These are phyloP conservation scores for Calonectria hawksworthii DNA, from an alignment of 2,329 filamentous ascomycete species.

Conservation along the genomic window DNA sequence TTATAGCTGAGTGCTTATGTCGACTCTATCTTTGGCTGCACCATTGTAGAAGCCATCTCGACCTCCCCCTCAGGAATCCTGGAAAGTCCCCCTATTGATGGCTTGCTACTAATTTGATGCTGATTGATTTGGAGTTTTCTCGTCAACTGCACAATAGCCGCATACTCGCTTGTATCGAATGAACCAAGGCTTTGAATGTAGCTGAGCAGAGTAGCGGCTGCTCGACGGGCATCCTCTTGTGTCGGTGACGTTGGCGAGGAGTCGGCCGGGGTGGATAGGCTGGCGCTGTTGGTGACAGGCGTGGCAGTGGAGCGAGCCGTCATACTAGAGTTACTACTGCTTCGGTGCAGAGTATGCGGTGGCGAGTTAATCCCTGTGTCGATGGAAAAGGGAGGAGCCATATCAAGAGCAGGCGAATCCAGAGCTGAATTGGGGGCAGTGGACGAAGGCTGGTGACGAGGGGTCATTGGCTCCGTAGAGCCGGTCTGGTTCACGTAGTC, in stretches of 20 bases:
- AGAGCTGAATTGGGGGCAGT: conserved; percentile 66
- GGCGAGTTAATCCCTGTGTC: conserved; percentile 60
- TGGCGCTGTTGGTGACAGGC: conserved; percentile 33
- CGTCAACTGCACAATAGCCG: conserved; percentile 84
- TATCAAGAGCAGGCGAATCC: conserved; percentile 65
- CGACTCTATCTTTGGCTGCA: conserved; percentile 48
- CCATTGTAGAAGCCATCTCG: conserved; percentile 56
- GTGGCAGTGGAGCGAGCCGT: conserved; percentile 41
- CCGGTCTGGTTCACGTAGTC: conserved; percentile 65
- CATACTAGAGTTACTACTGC: conserved; percentile 54
- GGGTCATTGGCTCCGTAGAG: conserved; percentile 61
- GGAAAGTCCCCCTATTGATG: conserved; percentile 63
- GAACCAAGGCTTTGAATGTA: conserved; percentile 84
- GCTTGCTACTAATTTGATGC: conserved; percentile 49
- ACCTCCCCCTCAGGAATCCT: conserved; percentile 71
- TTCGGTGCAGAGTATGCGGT: conserved; percentile 49
- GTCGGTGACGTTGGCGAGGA: conserved; percentile 77
- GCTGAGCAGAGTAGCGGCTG: conserved; percentile 83
- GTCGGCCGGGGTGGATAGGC: conserved; percentile 55
- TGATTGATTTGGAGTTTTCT: conserved; percentile 85
- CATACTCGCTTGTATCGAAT: conserved; percentile 82
- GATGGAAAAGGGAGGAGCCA: conserved; percentile 58
- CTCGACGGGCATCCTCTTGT: conserved; percentile 87
- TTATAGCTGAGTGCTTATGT: conserved; percentile 36
- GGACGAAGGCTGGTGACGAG: conserved; percentile 62